Evolutionary conservation across 805 yeast species (phyloP).

Genomic region (Wickerhamomyces canadensis): DNA sequence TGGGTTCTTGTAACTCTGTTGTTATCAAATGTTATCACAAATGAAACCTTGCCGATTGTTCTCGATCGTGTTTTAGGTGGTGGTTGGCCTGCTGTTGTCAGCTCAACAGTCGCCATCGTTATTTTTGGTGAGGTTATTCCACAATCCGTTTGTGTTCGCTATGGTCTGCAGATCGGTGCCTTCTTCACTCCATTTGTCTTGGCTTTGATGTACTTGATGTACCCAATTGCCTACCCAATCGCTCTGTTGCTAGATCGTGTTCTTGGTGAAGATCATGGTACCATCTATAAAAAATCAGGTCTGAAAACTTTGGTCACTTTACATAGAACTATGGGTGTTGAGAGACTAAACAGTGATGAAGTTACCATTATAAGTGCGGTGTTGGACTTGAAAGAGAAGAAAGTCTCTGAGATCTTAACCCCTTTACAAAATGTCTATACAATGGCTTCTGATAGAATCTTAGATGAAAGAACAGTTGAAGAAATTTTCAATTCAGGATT

Average conservation of each 20-base stretch:
- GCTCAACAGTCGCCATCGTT: constrained; percentile 90
- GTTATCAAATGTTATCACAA: constrained; percentile 83
- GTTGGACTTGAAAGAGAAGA: constrained; percentile 86
- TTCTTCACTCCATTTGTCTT: constrained; percentile 85
- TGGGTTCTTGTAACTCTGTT: constrained; percentile 92
- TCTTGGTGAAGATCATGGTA: constrained; percentile 95
- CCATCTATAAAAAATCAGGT: constrained; percentile 87
- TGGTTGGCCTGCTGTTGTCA: constrained; percentile 94
- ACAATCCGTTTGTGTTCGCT: constrained; percentile 87
- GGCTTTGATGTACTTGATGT: constrained; percentile 79
- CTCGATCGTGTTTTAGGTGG: constrained; percentile 92
- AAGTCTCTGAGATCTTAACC: constrained; percentile 85
- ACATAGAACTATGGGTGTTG: constrained; percentile 93
- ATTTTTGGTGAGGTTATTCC: constrained; percentile 96
- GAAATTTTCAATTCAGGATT: constrained; percentile 91
- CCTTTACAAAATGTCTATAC: constrained; percentile 89
- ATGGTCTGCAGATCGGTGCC: constrained; percentile 89
- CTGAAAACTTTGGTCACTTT: constrained; percentile 88
- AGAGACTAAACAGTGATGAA: constrained; percentile 88
- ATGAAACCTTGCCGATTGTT: constrained; percentile 91
- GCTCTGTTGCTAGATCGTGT: constrained; percentile 74
- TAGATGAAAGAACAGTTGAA: constrained; percentile 82
- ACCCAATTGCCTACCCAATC: constrained; percentile 89
- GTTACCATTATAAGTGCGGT: constrained; percentile 95
- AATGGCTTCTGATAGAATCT: constrained; percentile 72